Conservation (phyloP, 371 early-diverging fungal genomes). For the Mortierella sp. region DNA sequence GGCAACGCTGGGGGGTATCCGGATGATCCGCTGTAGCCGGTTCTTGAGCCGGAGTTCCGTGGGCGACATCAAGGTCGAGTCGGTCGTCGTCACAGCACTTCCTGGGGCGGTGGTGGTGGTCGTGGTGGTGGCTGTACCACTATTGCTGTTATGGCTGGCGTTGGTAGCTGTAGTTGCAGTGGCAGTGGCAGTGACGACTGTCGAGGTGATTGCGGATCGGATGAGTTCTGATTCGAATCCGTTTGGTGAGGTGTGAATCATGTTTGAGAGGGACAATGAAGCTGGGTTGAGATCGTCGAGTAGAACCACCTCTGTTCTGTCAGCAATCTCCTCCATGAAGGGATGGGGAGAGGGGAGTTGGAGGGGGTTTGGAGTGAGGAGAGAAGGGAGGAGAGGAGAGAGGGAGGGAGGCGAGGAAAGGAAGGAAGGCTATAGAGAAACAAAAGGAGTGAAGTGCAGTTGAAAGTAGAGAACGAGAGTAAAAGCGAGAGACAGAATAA, state of each 20-base stretch:
- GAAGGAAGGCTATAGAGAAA: background rate
- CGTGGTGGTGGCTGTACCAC: background rate
- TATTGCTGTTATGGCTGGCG: background rate
- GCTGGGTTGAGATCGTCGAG: conserved; percentile 38
- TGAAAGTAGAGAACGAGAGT: background rate
- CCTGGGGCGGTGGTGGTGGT: background rate
- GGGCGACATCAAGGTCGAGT: background rate
- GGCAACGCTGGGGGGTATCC: conserved; percentile 32
- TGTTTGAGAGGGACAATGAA: conserved; percentile 9
- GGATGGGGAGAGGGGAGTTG: background rate
- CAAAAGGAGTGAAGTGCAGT: background rate
- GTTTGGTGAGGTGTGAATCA: conserved; percentile 20
- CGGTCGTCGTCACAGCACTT: background rate
- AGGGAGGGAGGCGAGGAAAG: background rate
- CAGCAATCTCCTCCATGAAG: conserved; percentile 28
- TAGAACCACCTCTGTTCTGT: conserved; percentile 40
- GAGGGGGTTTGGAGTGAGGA: background rate
- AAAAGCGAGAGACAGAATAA: background rate
- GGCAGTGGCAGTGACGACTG: conserved; percentile 9
- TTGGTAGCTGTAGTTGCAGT: background rate
- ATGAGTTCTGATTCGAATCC: conserved; percentile 30
- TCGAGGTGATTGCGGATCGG: conserved; percentile 11
- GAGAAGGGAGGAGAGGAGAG: background rate
- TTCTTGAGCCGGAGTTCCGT: conserved; percentile 24
- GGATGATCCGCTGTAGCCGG: conserved; percentile 32